Base-by-base conservation (phyloP, 768 basidiomycete species). In the Pleurotus platypus region DNA sequence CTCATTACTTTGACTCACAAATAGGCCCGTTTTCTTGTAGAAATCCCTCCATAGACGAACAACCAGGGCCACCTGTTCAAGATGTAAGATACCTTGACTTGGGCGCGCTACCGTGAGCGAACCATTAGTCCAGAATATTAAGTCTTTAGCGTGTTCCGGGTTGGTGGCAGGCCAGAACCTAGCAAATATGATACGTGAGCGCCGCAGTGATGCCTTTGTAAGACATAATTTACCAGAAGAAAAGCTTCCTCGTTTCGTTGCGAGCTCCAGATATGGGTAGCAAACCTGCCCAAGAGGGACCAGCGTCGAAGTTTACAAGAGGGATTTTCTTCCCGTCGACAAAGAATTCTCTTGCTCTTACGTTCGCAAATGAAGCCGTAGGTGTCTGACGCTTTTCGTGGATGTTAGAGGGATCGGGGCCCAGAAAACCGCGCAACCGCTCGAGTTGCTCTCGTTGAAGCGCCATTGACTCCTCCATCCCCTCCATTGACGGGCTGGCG, bases 81-180 rank as follows among this genome's bases (percentile, higher is more conserved):
- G 62, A 74, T 75, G 4, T 64, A 72, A 74, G 68, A 75, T 61
- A 35, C 16, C 45, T 37, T 1, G 51, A 46, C 46, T 58, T 16
- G 18, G 18, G 22, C 9, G 37, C 7, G 13, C 12, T 9, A 37
- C 1, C 1, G 35, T 49, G 42, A 5, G 39, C 56, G 47, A 49
- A 73, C 71, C 69, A 55, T 77, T 78, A 3, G 73, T 86, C 87
- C 86, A 88, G 65, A 87, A 85, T 16, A 86, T 74, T 18, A 89
- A 61, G 60, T 87, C 82, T 58, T 88, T 82, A 0, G 75, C 68
- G 60, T 81, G 83, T 11, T 81, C 76, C 40, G 78, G 68, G 24
- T 85, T 83, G 42, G 82, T 84, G 0, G 86, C 80, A 13, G 86
- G 87, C 77, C 85, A 89, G 64, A 88, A 85, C 86, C 87, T 87